These are phyloP conservation scores for Alternaria sp. DNA, from an alignment of 2,329 filamentous ascomycete genomes.

Conservation along the genomic window DNA sequence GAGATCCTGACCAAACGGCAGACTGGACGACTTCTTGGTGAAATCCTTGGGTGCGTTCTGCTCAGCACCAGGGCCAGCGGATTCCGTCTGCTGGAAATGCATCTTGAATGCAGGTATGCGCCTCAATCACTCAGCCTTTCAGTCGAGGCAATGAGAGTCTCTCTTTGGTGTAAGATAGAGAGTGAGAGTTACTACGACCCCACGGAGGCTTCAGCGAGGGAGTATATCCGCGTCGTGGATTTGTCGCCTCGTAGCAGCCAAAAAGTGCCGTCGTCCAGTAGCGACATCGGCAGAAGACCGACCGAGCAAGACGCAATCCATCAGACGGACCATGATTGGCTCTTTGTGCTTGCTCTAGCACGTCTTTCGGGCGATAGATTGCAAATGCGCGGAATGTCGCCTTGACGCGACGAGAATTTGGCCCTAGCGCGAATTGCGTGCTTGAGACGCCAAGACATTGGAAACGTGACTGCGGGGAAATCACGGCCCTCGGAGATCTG, in stretches of 20 bases:
- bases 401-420: constrained; percentile 38
- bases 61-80: constrained; percentile 48
- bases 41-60: constrained; percentile 45
- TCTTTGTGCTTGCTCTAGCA: constrained; percentile 19
- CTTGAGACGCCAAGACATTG: constrained; percentile 18
- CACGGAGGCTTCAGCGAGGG: constrained; percentile 27
- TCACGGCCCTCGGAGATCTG: constrained; percentile 36
- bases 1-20: constrained; percentile 64
- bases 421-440: constrained; percentile 42
- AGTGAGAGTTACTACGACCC: constrained; percentile 17
- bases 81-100: constrained; percentile 51
- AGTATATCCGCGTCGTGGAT: constrained; percentile 16
- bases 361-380: constrained; percentile 38
- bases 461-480: constrained; percentile 22
- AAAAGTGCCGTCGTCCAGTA: constrained; percentile 27
- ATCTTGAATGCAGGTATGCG: constrained; percentile 36
- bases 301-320: constrained; percentile 38
- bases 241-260: constrained; percentile 23
- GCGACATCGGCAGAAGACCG: constrained; percentile 43
- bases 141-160: constrained; percentile 12
- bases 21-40: constrained; percentile 56
- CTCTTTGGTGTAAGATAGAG: constrained; percentile 19
- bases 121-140: constrained; percentile 18
- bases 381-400: constrained; percentile 36
- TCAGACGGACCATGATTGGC: constrained; percentile 41